A percentile compares a stretch with the other conserved stretches of the same genome.
phyloP scores from a whole-genome alignment of 257 asterid species.

The Nicotiana knightiana region DNA sequence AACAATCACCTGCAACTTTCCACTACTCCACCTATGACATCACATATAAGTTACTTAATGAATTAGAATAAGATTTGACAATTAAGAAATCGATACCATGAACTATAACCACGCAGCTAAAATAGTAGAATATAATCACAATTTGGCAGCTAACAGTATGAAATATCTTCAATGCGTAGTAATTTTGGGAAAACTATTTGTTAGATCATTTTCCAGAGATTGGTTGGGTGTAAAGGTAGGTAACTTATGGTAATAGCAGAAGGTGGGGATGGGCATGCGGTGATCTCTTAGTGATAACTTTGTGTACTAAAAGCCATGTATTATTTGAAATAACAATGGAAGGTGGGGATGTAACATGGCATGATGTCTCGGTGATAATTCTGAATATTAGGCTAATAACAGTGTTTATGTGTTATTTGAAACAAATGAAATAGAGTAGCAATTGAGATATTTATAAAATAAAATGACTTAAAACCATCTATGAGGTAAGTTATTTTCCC shows the following conservation, averaged over 20 bases:
- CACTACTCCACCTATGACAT: conserved; percentile 80
- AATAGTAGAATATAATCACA: not conserved
- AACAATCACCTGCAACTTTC: conserved; percentile 90
- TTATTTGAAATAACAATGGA: not conserved
- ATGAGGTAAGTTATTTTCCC: not conserved
- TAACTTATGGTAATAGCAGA: conserved; percentile 2
- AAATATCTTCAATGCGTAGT: not conserved
- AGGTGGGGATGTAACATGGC: not conserved
- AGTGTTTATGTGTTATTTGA: not conserved
- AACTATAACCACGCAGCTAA: not conserved
- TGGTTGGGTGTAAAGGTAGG: not conserved
- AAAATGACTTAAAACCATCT: not conserved
- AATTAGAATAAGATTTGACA: not conserved
- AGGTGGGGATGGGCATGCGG: not conserved
- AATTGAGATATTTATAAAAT: not conserved
- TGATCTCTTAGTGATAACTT: not conserved
- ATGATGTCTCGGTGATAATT: not conserved
- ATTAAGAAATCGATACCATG: not conserved
- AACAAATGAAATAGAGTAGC: not conserved
- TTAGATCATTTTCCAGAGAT: not conserved
- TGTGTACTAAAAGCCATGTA: not conserved
- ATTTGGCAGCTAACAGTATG: not conserved
- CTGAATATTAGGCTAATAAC: not conserved
- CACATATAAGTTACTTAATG: not conserved
- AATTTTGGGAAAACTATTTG: not conserved